Evolutionary conservation across 139 green algal genomes (phyloP).

Genomic region (Zygnema circumcarinatum): DNA sequence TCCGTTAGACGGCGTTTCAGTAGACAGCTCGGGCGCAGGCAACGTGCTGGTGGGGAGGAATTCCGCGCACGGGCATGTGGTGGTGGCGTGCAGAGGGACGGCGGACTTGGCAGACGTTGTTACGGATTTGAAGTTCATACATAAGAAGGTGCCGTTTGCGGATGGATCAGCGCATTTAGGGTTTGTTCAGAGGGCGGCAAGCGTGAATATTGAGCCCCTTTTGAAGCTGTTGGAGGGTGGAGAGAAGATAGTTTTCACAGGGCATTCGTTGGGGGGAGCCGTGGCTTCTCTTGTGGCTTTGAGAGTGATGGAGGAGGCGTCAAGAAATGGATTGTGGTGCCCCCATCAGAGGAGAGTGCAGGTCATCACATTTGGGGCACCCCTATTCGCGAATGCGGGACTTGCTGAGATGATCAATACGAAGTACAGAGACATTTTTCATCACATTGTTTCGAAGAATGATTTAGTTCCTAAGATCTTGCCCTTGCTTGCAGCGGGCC

Average conservation of each 20-base stretch:
- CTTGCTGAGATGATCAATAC: slow-evolving; percentile 48
- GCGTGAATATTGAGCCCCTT: slow-evolving; percentile 20
- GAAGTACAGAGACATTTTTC: slow-evolving; percentile 31
- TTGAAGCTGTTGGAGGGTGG: slow-evolving; percentile 8
- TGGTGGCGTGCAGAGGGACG: slow-evolving; percentile 41
- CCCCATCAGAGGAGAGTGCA: slow-evolving; percentile 17
- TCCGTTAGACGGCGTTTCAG: neutral
- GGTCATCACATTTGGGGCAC: slow-evolving; percentile 47
- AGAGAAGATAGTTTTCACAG: slow-evolving; percentile 44
- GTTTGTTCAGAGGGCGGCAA: slow-evolving; percentile 38
- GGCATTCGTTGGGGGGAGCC: slow-evolving; percentile 46
- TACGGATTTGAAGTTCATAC: slow-evolving; percentile 30
- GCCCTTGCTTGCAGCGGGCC: slow-evolving; percentile 21
- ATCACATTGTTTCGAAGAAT: slow-evolving; percentile 42
- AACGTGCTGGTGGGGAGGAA: slow-evolving; percentile 24
- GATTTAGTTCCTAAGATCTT: slow-evolving; percentile 42
- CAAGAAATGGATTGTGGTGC: slow-evolving; percentile 9
- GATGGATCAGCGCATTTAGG: slow-evolving; percentile 31
- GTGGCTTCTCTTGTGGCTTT: slow-evolving; percentile 39
- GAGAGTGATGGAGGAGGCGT: slow-evolving; percentile 32
- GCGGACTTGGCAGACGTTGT: slow-evolving; percentile 12
- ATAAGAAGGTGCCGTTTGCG: slow-evolving; percentile 12
- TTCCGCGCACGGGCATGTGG: slow-evolving; percentile 21
- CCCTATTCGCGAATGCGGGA: slow-evolving; percentile 39
- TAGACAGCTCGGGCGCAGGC: neutral